A percentile compares a stretch with the other conserved stretches of the same genome.
These are phyloP conservation scores for Aspergillus japonicus DNA, from an alignment of 2,329 filamentous ascomycete species.

Conservation along the genomic window DNA sequence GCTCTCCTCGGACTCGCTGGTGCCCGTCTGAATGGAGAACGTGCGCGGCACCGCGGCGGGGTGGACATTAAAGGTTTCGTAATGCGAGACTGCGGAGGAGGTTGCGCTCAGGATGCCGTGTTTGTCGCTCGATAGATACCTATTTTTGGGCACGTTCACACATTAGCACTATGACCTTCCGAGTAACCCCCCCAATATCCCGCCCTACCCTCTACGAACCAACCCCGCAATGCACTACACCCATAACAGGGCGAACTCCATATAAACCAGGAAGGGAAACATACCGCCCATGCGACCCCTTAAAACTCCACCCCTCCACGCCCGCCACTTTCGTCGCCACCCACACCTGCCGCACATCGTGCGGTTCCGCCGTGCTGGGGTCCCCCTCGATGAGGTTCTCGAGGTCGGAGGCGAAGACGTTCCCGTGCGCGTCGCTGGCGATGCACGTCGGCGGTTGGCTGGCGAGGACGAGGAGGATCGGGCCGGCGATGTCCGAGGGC, in stretches of 20 bases:
- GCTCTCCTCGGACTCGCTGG: slow-evolving; percentile 53
- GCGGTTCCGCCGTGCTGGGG: slow-evolving; percentile 82
- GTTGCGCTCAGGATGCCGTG: slow-evolving; percentile 74
- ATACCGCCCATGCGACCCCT: slow-evolving; percentile 82
- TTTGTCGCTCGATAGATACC: slow-evolving; percentile 83
- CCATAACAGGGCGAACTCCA: background rate
- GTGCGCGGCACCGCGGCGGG: slow-evolving; percentile 54
- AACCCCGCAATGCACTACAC: background rate
- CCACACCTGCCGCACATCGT: slow-evolving; percentile 96
- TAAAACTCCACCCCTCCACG: slow-evolving; percentile 79
- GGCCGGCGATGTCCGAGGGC: slow-evolving; percentile 72
- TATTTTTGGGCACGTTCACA: slow-evolving; percentile 33
- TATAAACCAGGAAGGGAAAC: background rate
- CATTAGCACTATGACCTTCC: background rate
- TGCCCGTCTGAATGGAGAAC: slow-evolving; percentile 68
- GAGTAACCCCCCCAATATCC: too few species aligned
- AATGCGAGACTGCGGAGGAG: slow-evolving; percentile 75
- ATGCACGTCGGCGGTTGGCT: slow-evolving; percentile 71
- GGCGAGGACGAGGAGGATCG: slow-evolving; percentile 78
- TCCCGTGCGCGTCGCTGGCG: slow-evolving; percentile 81
- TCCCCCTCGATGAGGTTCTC: slow-evolving; percentile 88
- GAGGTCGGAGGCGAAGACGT: slow-evolving; percentile 76
- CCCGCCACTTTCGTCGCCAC: slow-evolving; percentile 80
- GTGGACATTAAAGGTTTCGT: slow-evolving; percentile 71
- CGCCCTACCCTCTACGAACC: background rate